Evolutionary conservation across 495 filamentous ascomycete genomes (phyloP).

Genomic region (Penicillium steckii): DNA sequence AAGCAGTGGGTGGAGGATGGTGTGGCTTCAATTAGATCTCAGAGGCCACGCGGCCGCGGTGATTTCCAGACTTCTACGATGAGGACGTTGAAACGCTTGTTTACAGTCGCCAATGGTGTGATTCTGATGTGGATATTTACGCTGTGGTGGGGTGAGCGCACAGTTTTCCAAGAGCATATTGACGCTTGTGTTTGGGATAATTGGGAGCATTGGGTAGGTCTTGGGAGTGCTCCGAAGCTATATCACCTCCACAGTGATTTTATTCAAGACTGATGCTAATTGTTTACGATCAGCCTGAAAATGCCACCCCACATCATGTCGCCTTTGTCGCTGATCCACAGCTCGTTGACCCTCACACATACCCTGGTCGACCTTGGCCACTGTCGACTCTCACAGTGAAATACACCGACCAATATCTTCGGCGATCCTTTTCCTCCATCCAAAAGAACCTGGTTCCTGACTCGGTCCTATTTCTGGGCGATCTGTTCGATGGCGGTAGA

Average conservation of each 20-base stretch:
- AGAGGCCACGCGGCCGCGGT: slow-evolving; percentile 4
- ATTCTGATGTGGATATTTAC: slow-evolving; percentile 72
- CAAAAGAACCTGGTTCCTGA: slow-evolving; percentile 72
- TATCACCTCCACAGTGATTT: not conserved
- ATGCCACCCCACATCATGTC: slow-evolving; percentile 79
- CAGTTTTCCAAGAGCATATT: slow-evolving; percentile 66
- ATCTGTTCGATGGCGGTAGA: slow-evolving; percentile 93
- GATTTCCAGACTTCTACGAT: slow-evolving; percentile 13
- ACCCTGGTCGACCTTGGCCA: slow-evolving; percentile 90
- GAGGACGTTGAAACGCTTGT: slow-evolving; percentile 24
- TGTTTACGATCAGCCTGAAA: slow-evolving; percentile 56
- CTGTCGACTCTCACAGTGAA: slow-evolving; percentile 73
- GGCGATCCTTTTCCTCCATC: slow-evolving; percentile 71
- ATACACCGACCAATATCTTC: slow-evolving; percentile 87
- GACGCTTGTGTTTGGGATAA: slow-evolving; percentile 73
- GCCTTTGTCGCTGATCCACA: slow-evolving; percentile 95
- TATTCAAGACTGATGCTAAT: not conserved
- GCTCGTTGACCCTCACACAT: slow-evolving; percentile 93
- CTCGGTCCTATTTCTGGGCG: slow-evolving; percentile 85
- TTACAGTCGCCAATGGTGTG: slow-evolving; percentile 65
- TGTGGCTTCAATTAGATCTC: slow-evolving; percentile 2
- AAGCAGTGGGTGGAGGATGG: slow-evolving; percentile 28
- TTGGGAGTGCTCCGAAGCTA: not conserved
- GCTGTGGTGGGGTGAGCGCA: slow-evolving; percentile 86
- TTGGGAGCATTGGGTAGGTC: slow-evolving; percentile 91